Evolutionary conservation across 805 yeast genomes (phyloP), one percentile per base, ranked within the genome.

Genomic region (Candida maesae): DNA sequence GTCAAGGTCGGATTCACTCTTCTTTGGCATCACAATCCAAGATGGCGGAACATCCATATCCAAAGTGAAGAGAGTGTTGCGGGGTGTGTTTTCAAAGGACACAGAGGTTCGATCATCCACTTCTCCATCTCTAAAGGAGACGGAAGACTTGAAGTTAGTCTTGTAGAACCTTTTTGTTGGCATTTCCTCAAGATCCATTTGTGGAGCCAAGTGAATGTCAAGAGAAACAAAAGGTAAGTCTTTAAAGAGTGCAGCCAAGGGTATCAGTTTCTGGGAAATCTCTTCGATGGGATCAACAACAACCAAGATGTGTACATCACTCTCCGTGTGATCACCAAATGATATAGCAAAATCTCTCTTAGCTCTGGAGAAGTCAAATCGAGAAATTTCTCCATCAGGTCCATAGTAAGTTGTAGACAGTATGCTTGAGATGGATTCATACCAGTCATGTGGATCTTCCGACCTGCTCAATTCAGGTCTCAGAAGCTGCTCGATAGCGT

Each of bases 251-350:
- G 67, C 58, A 9, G 66, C 51, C 14, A 84, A 56, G 0, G 82
- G 64, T 0, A 83, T 50, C 8, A 79, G 53, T 36, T 74, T 76
- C 53, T 87, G 98, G 0, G 95, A 74, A 13, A 65, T 52, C 50
- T 84, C 90, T 44, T 76, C 74, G 2, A 79, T 60, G 1, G 98
- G 97, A 57, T 93, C 89, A 29, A 86, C 53, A 1, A 84, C 61
- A 0, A 84, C 65, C 5, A 76, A 60, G 5, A 89, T 53, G 45
- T 83, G 83, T 16, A 88, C 56, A 14, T 63, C 59, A 24, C 73
- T 68, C 3, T 55, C 41, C 0, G 49, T 44, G 1, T 48, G 48
- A 7, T 51, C 49, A 9, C 57, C 60, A 27, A 49, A 53, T 12
- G 52, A 55, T 27, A 59, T 53, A 35, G 58, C 39, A 11, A 36